Conservation (phyloP, 805 yeast genomes). For the Yamadazyma sp. region DNA sequence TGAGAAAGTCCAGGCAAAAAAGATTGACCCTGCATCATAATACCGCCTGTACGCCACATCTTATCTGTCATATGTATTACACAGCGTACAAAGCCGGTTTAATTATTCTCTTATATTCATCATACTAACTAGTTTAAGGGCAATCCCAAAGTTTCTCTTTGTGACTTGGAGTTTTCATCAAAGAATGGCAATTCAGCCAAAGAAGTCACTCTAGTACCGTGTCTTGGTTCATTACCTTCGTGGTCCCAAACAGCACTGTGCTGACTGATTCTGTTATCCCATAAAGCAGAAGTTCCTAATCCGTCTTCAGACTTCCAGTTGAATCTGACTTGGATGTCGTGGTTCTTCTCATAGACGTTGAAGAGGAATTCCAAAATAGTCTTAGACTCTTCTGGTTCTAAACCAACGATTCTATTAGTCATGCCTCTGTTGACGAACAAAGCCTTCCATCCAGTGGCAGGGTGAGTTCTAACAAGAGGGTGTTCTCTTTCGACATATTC, state of each 20-base stretch:
- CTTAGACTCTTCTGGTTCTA: conserved; percentile 50
- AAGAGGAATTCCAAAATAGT: conserved; percentile 47
- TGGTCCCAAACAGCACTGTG: conserved; percentile 55
- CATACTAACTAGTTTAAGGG: too few relatives aligned
- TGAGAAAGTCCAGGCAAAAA: too few relatives aligned
- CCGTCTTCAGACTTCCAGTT: conserved; percentile 47
- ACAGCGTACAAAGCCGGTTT: too few relatives aligned
- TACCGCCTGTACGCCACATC: too few relatives aligned
- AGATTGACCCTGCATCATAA: too few relatives aligned
- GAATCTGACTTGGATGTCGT: conserved; percentile 55
- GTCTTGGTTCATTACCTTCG: conserved; percentile 45
- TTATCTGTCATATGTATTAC: too few relatives aligned
- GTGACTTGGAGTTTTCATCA: conserved; percentile 49
- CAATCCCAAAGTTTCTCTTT: conserved; percentile 50
- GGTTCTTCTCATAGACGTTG: conserved; percentile 47
- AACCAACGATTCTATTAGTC: conserved; percentile 52
- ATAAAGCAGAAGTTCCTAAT: conserved; percentile 50
- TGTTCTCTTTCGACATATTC: conserved; percentile 54
- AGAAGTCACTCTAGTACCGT: conserved; percentile 49
- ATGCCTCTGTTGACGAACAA: conserved; percentile 51
- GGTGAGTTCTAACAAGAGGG: conserved; percentile 62
- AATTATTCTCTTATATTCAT: too few relatives aligned
- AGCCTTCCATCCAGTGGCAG: conserved; percentile 62
- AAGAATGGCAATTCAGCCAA: conserved; percentile 54
- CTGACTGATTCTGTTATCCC: conserved; percentile 58